Base-by-base conservation (phyloP, 1,284 basidiomycete species). In the Coriolopsis trogii region DNA sequence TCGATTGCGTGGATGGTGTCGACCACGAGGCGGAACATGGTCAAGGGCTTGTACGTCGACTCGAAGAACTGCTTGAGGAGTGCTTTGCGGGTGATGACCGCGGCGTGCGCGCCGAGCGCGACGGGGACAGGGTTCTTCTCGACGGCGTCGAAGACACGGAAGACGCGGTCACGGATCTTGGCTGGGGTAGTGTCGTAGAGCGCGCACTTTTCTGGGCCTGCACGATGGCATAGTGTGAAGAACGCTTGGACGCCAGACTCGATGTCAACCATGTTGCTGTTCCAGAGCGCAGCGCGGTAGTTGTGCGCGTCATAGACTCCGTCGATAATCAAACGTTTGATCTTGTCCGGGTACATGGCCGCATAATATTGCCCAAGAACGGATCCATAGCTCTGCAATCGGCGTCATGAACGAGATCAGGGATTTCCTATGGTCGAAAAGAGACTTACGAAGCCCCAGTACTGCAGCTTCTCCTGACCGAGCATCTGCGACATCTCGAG, bases 361-460 rank as follows among this genome's bases (percentile, higher is more conserved):
- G 78, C 73, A 58, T 77, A 79, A 3, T 62, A 64, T 37, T 64
- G 63, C 5, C 78, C 78, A 4, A 81, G 67, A 12, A 80, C 58
- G 18, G 70, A 70, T 0, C 79, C 79, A 53, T 79, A 80, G 20
- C 77, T 69, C 56, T 57, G 43, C 15, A 38, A 42, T 16, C 5
- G 24, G 30, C 28, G 16, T 12, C 16, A 10, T 2, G 9, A 44
- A 13, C 8, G 1, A 8, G 4, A 6, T 10, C 4, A 28, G 12
- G n/a, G n/a, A n/a, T n/a, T n/a, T n/a, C n/a, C n/a, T n/a, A n/a
- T 15, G n/a, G 20, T 9, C 3, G 12, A 3, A 6, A 16, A 23
- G 4, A 23, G 20, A 67, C 74, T 55, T 56, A 81, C 74, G 73
- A 80, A 74, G 16, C 80, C 80, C 77, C 78, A 81, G 56, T 80